Evolutionary conservation across 805 yeast genomes (phyloP).

Genomic region (Candida dajiaensis): DNA sequence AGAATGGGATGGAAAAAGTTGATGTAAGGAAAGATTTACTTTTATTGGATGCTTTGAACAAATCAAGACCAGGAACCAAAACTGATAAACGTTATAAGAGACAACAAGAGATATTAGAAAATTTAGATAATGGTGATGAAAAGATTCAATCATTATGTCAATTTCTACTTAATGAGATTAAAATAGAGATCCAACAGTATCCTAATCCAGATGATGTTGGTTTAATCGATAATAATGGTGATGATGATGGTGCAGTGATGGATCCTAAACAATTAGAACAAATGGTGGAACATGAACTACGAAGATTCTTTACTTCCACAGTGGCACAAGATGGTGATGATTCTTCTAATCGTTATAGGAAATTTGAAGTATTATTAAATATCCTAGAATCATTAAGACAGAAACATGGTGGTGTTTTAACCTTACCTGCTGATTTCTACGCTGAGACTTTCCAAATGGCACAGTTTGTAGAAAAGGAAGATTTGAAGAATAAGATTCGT

Average conservation of each 20-base stretch:
- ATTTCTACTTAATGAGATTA: conserved; percentile 14
- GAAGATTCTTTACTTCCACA: conserved; percentile 2
- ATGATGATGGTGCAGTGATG: background rate
- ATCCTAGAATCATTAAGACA: conserved; percentile 11
- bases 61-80: conserved; percentile 15
- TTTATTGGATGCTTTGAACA: conserved; percentile 16
- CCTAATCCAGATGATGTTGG: conserved; percentile 11
- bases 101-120: conserved; percentile 8
- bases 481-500: conserved; percentile 29
- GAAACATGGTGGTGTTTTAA: conserved; percentile 3
- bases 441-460: conserved; percentile 35
- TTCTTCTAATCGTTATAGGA: conserved; percentile 8
- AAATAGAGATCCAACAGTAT: conserved; percentile 9
- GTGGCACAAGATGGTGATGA: conserved; percentile 5
- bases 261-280: conserved; percentile 7
- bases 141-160: conserved; percentile 8
- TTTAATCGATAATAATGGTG: too few relatives aligned
- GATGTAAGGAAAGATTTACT: conserved; percentile 10
- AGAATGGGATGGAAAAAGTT: conserved; percentile 5
- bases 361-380: conserved; percentile 11
- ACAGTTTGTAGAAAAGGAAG: conserved; percentile 31
- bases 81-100: conserved; percentile 16
- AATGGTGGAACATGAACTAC: conserved; percentile 15
- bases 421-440: conserved; percentile 27
- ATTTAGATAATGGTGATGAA: conserved; percentile 3